Percentiles rank a stretch among this genome's conserved stretches.
Evolutionary conservation across 441 rosid genomes (phyloP).

Genomic region (Gossypium gossypioides): DNA sequence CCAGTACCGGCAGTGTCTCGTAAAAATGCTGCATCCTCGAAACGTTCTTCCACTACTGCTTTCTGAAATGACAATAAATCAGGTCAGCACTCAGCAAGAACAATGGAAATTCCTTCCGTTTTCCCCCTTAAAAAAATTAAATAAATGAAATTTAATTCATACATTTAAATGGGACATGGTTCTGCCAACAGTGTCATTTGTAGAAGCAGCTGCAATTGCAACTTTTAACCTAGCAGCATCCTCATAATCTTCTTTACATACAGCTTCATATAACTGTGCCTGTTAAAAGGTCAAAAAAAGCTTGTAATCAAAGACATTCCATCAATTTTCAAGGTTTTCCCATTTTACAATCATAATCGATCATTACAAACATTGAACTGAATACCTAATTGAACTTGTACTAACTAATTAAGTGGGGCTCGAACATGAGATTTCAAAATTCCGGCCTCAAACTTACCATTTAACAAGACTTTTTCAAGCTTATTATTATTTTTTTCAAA

Average conservation of each 20-base stretch:
- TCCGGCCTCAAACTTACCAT: too few species aligned
- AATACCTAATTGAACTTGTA: too few species aligned
- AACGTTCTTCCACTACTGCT: slow-evolving; percentile 51
- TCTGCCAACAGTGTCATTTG: slow-evolving; percentile 67
- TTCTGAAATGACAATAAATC: slow-evolving; percentile 27
- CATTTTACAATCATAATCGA: too few species aligned
- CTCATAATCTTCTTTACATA: slow-evolving; percentile 55
- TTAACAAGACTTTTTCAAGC: too few species aligned
- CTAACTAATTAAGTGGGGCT: too few species aligned
- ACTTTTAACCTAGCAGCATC: slow-evolving; percentile 85
- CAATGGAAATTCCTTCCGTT: neutral
- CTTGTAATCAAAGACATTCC: neutral
- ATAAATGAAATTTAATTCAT: slow-evolving; percentile 4
- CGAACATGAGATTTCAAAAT: too few species aligned
- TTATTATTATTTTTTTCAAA: neutral
- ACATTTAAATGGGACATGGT: slow-evolving; percentile 62
- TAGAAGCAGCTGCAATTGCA: slow-evolving; percentile 80
- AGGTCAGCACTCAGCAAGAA: slow-evolving; percentile 10
- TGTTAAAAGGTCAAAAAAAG: slow-evolving; percentile 22
- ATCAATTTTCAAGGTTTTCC: neutral
- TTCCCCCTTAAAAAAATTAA: neutral
- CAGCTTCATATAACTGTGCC: slow-evolving; percentile 56
- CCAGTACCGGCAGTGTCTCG: slow-evolving; percentile 71
- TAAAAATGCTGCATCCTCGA: slow-evolving; percentile 51
- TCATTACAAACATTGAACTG: too few species aligned